These are phyloP conservation scores for Marasmius fiardii DNA, from an alignment of 1,284 basidiomycete genomes.

Conservation along the genomic window DNA sequence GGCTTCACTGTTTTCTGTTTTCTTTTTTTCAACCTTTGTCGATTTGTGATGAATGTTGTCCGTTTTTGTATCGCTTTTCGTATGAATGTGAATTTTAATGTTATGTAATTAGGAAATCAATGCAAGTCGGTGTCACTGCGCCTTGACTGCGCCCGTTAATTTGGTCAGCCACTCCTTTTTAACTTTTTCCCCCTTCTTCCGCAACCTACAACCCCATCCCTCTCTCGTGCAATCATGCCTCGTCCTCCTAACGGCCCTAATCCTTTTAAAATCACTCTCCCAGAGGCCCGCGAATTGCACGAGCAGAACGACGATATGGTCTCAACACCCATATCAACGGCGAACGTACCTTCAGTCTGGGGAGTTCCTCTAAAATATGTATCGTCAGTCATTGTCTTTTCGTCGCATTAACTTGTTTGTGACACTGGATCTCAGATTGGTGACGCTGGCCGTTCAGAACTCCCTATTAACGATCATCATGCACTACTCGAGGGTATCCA, in stretches of 20 bases:
- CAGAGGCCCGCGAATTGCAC: conserved; percentile 28
- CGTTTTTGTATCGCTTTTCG: too few species aligned
- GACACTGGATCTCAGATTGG: conserved; percentile 49
- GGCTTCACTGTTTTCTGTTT: background rate
- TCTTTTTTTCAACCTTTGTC: too few species aligned
- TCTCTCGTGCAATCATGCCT: conserved; percentile 20
- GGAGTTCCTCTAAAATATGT: conserved; percentile 79
- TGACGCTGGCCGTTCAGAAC: conserved; percentile 93
- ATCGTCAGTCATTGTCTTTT: conserved; percentile 53
- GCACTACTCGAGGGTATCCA: conserved; percentile 90
- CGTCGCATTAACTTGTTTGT: conserved; percentile 2
- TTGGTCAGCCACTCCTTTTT: background rate
- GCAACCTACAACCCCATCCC: conserved; percentile 9
- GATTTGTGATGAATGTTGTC: background rate
- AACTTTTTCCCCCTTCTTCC: background rate
- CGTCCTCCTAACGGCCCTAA: conserved; percentile 13
- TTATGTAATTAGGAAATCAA: background rate
- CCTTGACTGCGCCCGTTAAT: too few species aligned
- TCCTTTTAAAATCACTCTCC: conserved; percentile 24
- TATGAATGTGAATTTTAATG: too few species aligned
- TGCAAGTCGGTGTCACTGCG: too few species aligned
- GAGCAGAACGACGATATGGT: conserved; percentile 44
- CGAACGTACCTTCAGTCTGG: conserved; percentile 51
- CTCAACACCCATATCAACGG: conserved; percentile 29
- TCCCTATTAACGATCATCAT: conserved; percentile 87